phyloP scores from a whole-genome alignment of 441 rosid genomes.

The Populus hybrid region DNA sequence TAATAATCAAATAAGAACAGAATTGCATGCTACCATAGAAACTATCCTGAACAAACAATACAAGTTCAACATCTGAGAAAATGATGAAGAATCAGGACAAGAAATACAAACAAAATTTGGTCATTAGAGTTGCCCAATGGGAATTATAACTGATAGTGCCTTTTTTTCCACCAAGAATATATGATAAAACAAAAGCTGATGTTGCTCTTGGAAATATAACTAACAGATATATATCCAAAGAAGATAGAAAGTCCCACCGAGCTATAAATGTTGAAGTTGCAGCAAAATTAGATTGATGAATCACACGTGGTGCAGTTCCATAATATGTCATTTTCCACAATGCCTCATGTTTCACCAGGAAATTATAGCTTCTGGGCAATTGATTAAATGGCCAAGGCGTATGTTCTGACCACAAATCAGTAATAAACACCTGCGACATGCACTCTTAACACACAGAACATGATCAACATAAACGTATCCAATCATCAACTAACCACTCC shows the following conservation, averaged over 20 bases:
- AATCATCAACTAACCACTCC: no score
- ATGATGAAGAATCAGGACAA: background rate
- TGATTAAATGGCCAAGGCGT: constrained; percentile 99
- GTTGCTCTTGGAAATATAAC: background rate
- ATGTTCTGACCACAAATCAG: no score
- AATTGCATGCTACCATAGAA: background rate
- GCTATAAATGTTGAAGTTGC: constrained; percentile 95
- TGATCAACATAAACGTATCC: no score
- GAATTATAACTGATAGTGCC: background rate
- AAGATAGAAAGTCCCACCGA: constrained; percentile 49
- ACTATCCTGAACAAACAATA: background rate
- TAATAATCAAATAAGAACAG: constrained; percentile 5
- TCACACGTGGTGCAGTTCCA: constrained; percentile 80
- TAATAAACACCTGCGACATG: no score
- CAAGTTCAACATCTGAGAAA: background rate
- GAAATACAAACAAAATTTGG: background rate
- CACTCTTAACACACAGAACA: no score
- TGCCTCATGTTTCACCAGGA: constrained; percentile 87
- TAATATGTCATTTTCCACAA: constrained; percentile 92
- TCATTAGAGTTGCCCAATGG: background rate
- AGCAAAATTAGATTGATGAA: constrained; percentile 94
- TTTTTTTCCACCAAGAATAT: background rate
- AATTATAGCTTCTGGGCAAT: constrained; percentile 90
- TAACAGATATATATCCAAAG: background rate
- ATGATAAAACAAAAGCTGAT: background rate